Percentiles rank a stretch among this genome's conserved stretches.
phyloP scores from a whole-genome alignment of 148 eudicot species.

The Chenopodium suecicum region DNA sequence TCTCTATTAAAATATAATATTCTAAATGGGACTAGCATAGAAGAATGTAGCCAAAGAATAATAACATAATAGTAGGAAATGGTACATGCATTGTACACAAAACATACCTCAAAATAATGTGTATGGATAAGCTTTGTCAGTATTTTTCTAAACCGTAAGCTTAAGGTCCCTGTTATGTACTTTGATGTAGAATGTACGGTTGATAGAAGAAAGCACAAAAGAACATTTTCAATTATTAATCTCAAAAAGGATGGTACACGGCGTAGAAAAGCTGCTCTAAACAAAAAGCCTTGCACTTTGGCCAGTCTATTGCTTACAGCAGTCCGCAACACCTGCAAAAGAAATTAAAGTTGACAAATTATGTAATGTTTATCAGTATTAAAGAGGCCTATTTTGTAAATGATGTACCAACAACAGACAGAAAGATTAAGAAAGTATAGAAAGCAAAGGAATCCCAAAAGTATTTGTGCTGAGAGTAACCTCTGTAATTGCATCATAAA shows the following conservation, averaged over 20 bases:
- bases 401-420: background rate
- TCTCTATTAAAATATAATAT: too few species aligned
- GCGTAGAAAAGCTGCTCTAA: slow-evolving; percentile 96
- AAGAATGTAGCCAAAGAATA: too few species aligned
- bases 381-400: background rate
- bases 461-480: background rate
- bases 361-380: background rate
- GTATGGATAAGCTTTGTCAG: slow-evolving; percentile 87
- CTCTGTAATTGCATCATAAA: background rate
- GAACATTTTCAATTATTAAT: slow-evolving; percentile 82
- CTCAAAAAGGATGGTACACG: slow-evolving; percentile 86
- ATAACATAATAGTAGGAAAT: background rate
- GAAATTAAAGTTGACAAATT: background rate
- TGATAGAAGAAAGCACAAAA: slow-evolving; percentile 84
- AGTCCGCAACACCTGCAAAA: slow-evolving; percentile 79
- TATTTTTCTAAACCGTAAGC: slow-evolving; percentile 83
- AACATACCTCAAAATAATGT: slow-evolving; percentile 86
- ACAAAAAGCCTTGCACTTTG: slow-evolving; percentile 94
- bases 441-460: background rate
- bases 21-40: too few species aligned
- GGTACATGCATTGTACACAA: background rate
- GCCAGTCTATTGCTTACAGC: slow-evolving; percentile 95
- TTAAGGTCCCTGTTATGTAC: slow-evolving; percentile 89
- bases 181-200: slow-evolving; percentile 85
- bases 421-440: background rate